Percentiles rank a stretch among this genome's conserved stretches.
Conservation (phyloP, 768 basidiomycete species). For the Pholiota conissans region DNA sequence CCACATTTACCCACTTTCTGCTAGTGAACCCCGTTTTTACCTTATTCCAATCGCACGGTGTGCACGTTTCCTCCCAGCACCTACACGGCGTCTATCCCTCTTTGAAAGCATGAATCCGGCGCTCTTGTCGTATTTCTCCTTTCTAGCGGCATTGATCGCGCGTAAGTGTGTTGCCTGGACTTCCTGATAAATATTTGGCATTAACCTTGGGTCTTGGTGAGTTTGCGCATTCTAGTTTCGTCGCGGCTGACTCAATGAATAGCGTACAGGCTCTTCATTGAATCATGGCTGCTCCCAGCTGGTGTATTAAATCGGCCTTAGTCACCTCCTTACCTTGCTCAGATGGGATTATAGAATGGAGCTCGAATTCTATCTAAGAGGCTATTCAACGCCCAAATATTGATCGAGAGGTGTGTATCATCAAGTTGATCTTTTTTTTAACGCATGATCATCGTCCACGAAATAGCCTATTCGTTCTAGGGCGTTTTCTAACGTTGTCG, state of each 20-base stretch:
- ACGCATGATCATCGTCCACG: no score
- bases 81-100: neutral
- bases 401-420: no score
- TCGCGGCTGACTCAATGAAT: no score
- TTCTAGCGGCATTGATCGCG: slow-evolving; percentile 11
- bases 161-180: slow-evolving; percentile 19
- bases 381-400: no score
- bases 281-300: slow-evolving; percentile 82
- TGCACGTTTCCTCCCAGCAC: neutral
- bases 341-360: slow-evolving; percentile 52
- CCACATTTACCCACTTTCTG: no score
- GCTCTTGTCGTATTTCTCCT: slow-evolving; percentile 21
- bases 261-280: slow-evolving; percentile 63
- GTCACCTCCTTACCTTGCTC: neutral
- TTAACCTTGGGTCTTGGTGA: slow-evolving; percentile 70
- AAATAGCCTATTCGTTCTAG: no score
- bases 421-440: no score
- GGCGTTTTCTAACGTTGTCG: no score
- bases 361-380: no score
- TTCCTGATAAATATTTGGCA: slow-evolving; percentile 62
- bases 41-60: no score
- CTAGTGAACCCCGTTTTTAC: no score
- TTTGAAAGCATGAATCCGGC: slow-evolving; percentile 21
- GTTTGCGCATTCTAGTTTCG: no score
- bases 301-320: slow-evolving; percentile 33